Evolutionary conservation across 1,284 basidiomycete species (phyloP).

Genomic region (Ceratobasidium sp.): DNA sequence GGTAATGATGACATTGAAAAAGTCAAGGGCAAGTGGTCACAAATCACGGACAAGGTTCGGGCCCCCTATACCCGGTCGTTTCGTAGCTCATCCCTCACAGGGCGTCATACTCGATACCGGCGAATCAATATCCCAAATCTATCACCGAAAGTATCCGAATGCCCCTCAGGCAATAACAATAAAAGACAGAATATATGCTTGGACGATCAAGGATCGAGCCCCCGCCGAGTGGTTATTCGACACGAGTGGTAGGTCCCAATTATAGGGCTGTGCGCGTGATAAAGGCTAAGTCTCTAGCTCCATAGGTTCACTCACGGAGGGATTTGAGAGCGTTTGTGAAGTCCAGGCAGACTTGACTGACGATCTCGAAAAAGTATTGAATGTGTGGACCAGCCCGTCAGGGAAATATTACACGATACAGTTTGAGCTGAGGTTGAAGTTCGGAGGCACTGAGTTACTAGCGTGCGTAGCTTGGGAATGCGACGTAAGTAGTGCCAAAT

Average conservation of each 20-base stretch:
- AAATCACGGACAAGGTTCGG: conserved; percentile 28
- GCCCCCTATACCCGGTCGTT: too few relatives aligned
- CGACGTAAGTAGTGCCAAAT: conserved; percentile 1
- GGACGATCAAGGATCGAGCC: background rate
- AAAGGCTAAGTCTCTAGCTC: too few relatives aligned
- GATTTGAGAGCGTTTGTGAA: too few relatives aligned
- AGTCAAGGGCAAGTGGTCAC: conserved; percentile 25
- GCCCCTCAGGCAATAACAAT: conserved; percentile 17
- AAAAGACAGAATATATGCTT: conserved; percentile 22
- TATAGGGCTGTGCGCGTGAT: too few relatives aligned
- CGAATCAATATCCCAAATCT: conserved; percentile 13
- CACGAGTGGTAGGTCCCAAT: conserved; percentile 2
- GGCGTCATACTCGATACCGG: conserved; percentile 15
- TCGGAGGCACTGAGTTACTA: conserved; percentile 38
- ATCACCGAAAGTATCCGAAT: conserved; percentile 13
- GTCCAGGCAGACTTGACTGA: conserved; percentile 5
- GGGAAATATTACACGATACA: conserved; percentile 30
- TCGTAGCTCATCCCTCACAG: too few relatives aligned
- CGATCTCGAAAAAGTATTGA: conserved; percentile 18
- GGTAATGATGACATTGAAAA: conserved; percentile 9
- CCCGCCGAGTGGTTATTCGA: conserved; percentile 9
- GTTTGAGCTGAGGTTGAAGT: conserved; percentile 33
- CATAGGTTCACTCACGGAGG: too few relatives aligned
- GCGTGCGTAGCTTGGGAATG: conserved; percentile 38
- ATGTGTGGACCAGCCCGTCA: background rate